Percentiles rank a stretch among this genome's conserved stretches.
These are phyloP conservation scores for Penicillium hordei DNA, from an alignment of 2,329 filamentous ascomycete genomes.

Conservation along the genomic window DNA sequence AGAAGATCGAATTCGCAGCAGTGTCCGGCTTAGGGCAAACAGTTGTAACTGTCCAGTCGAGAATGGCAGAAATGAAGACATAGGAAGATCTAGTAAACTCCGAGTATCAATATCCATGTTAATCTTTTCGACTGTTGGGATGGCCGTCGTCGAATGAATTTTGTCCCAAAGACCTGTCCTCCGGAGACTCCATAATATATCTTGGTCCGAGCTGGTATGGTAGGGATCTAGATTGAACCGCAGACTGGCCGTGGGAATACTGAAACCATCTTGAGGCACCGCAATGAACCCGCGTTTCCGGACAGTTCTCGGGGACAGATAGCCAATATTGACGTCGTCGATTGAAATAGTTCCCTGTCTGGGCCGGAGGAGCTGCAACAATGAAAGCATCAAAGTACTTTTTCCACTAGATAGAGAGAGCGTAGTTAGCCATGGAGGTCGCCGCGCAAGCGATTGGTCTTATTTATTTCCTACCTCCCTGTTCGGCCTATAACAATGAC, in stretches of 20 bases:
- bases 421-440: neutral
- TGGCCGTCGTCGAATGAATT: neutral
- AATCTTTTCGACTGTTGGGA: neutral
- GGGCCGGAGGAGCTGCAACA: neutral
- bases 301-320: neutral
- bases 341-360: neutral
- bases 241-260: slow-evolving; percentile 1
- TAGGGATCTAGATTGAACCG: slow-evolving; percentile 12
- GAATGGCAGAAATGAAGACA: slow-evolving; percentile 5
- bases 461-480: neutral
- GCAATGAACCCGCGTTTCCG: slow-evolving; percentile 10
- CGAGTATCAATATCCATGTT: neutral
- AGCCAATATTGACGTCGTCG: slow-evolving; percentile 1
- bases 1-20: neutral
- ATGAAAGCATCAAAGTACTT: slow-evolving; percentile 1
- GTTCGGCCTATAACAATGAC: slow-evolving; percentile 2
- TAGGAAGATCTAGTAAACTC: slow-evolving; percentile 1
- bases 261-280: slow-evolving; percentile 12
- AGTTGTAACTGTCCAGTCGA: slow-evolving; percentile 8
- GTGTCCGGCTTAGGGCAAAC: slow-evolving; percentile 3
- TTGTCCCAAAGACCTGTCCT: slow-evolving; percentile 4
- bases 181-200: neutral
- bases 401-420: neutral
- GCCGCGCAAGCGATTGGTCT: neutral
- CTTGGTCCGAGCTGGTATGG: neutral